These are phyloP conservation scores for Iris macrosiphon DNA, from an alignment of 106 monocot genomes.

Conservation along the genomic window DNA sequence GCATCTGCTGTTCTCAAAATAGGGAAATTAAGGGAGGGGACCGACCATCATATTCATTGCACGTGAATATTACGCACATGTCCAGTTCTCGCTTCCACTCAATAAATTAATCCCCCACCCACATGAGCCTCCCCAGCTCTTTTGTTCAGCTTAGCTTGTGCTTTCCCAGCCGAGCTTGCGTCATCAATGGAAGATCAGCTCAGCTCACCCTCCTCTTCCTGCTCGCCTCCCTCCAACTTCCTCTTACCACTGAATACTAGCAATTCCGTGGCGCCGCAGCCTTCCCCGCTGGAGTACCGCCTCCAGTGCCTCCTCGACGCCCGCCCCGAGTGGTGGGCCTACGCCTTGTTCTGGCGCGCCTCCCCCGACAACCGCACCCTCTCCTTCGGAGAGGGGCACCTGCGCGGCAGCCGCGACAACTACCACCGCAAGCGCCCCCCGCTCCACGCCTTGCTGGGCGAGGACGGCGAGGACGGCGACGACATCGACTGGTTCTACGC, in stretches of 20 bases:
- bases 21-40: too few relatives aligned
- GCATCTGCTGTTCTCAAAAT: too few relatives aligned
- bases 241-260: not conserved
- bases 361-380: constrained; percentile 5
- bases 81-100: too few relatives aligned
- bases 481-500: constrained; percentile 60
- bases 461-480: not conserved
- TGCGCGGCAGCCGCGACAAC: constrained; percentile 14
- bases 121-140: too few relatives aligned
- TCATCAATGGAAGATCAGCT: not conserved
- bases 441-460: not conserved
- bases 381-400: constrained; percentile 27
- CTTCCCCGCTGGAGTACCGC: constrained; percentile 6
- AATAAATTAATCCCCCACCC: too few relatives aligned
- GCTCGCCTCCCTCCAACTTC: not conserved
- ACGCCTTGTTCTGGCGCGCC: constrained; percentile 46
- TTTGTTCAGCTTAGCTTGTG: too few relatives aligned
- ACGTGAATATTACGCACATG: too few relatives aligned
- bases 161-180: too few relatives aligned
- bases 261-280: not conserved
- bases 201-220: constrained; percentile 7
- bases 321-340: constrained; percentile 41
- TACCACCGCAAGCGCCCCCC: not conserved
- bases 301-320: constrained; percentile 24
- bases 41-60: too few relatives aligned